Base-by-base conservation (phyloP, 2,329 filamentous ascomycete genomes). In the Escovopsis sp. region DNA sequence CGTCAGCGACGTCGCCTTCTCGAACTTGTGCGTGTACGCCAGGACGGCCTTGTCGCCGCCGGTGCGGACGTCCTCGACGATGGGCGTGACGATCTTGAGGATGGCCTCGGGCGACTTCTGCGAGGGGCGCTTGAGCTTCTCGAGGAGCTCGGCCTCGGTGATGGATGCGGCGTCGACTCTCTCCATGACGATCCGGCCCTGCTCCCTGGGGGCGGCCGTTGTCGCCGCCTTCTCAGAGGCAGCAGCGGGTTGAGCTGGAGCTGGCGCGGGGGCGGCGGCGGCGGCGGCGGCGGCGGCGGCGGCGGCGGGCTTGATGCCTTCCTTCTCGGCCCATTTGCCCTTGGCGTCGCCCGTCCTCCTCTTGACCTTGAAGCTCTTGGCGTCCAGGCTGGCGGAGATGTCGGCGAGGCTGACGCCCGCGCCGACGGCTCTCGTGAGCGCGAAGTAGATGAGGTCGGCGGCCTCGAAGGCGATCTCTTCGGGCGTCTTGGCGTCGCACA, bases 11-110 rank as follows among this genome's bases (percentile, higher is more conserved):
- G 85, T 94, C 1, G 89, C 91, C 66, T 89, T 94, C 59, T 98
- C 91, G 53, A 98, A 98, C 62, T 93, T 94, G 73, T 95, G 88
- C 1, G 91, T 96, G 62, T 94, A 96, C 40, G 84, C 82, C 37
- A 98, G 73, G 23, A 98, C 72, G 3, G 86, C 88, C 54, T 82
- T 82, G 63, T 98, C 91, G 42, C 91, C 91, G 32, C 84, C 77
- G 36, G 76, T 72, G 43, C 80, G 83, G 43, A 98, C 82, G 39
- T 88, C 84, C 45, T 89, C 78, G 55, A 98, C 86, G 53, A 98
- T 98, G 1, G 91, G 91, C 33, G 76, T 78, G 45, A 94, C 85
- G 41, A 96, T 89, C 49, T 80, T 80, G 66, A 96, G 80, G 51
- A 98, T 95, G 45, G 84, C 77, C 19, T 96, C 89, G n/a, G 85